Percentiles rank a stretch among this genome's conserved stretches.
Conservation (phyloP, 345 rosid genomes). For the Brassica juncea region DNA sequence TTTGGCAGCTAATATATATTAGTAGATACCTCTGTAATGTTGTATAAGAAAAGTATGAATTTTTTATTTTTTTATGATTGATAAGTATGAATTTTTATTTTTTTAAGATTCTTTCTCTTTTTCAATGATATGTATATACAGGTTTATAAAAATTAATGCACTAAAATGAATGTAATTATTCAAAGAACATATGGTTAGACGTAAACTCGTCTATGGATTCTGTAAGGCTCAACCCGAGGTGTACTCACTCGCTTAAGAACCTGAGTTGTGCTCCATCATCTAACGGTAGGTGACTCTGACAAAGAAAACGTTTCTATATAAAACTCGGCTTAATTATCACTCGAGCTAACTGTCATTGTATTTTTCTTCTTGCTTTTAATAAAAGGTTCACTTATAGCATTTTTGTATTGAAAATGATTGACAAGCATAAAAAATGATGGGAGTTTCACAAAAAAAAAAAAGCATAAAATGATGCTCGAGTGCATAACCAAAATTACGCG, state of each 20-base stretch:
- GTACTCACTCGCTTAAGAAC: neutral
- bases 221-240: constrained; percentile 17
- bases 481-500: constrained; percentile 6
- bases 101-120: too few species aligned
- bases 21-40: too few species aligned
- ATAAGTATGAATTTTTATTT: too few species aligned
- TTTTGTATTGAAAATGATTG: constrained; percentile 18
- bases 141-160: neutral
- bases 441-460: too few species aligned
- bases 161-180: neutral
- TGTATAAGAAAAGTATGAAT: too few species aligned
- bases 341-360: constrained; percentile 10
- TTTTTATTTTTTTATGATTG: too few species aligned
- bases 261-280: neutral
- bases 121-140: too few species aligned
- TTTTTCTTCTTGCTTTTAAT: neutral
- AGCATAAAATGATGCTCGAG: neutral
- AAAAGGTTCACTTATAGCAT: neutral
- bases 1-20: too few species aligned
- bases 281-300: neutral
- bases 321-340: neutral
- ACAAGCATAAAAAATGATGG: neutral
- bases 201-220: constrained; percentile 23
- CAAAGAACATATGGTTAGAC: neutral
- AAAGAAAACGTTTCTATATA: neutral